phyloP scores from a whole-genome alignment of 495 filamentous ascomycete species.

The Tricharina praecox region DNA sequence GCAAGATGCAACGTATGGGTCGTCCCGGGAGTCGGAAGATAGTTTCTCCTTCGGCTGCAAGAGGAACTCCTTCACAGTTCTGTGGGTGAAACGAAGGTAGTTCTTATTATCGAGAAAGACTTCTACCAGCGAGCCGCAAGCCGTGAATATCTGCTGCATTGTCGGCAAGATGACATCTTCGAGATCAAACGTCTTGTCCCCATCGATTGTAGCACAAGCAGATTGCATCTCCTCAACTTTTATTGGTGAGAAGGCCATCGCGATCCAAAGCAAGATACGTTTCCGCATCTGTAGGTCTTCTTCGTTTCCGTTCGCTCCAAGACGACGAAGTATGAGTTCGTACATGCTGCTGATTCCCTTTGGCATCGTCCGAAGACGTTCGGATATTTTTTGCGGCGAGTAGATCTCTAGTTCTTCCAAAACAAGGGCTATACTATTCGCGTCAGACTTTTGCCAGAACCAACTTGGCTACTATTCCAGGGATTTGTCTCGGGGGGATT shows the following conservation, averaged over 20 bases:
- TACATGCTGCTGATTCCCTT: constrained; percentile 8
- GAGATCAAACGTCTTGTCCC: constrained; percentile 5
- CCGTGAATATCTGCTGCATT: neutral
- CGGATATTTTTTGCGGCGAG: neutral
- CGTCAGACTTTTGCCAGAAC: no score
- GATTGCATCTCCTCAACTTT: constrained; percentile 1
- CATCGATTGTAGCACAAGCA: neutral
- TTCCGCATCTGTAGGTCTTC: neutral
- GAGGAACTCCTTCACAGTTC: constrained; percentile 10
- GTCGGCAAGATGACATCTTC: constrained; percentile 2
- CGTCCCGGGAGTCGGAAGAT: neutral
- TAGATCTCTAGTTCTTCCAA: constrained; percentile 4
- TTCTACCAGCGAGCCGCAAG: constrained; percentile 6
- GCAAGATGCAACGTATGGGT: neutral
- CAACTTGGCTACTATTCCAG: no score
- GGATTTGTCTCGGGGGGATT: no score
- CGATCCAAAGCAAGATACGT: constrained; percentile 3
- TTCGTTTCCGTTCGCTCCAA: neutral
- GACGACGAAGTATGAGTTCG: constrained; percentile 7
- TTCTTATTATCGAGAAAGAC: constrained; percentile 1
- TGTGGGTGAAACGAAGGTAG: constrained; percentile 9
- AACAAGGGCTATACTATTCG: constrained; percentile 3
- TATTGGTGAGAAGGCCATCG: constrained; percentile 7
- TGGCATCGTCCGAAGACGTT: constrained; percentile 4
- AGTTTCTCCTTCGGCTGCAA: constrained; percentile 3